A percentile compares a stretch with the other conserved stretches of the same genome.
phyloP scores from a whole-genome alignment of 2,329 filamentous ascomycete species.

The Arthrobotrys conoides region DNA sequence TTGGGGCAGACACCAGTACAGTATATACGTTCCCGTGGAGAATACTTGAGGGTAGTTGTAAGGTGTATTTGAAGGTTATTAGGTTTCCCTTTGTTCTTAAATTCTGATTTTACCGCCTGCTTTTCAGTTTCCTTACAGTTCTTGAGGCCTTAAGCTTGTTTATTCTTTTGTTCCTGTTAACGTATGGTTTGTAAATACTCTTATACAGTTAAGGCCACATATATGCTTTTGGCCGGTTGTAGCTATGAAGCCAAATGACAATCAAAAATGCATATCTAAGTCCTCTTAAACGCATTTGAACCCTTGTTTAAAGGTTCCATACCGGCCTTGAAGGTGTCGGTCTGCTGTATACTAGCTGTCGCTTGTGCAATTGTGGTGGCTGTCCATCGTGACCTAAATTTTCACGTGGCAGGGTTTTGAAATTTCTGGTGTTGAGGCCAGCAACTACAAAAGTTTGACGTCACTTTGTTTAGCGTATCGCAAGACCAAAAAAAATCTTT shows the following conservation, averaged over 20 bases:
- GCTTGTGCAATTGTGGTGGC: constrained; percentile 28
- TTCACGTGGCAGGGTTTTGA: constrained; percentile 43
- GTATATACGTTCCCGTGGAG: not conserved
- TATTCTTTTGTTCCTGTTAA: not conserved
- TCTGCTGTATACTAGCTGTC: not conserved
- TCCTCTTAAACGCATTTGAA: not conserved
- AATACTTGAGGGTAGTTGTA: not conserved
- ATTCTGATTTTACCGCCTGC: not conserved
- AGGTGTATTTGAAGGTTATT: not conserved
- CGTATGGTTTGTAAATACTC: constrained; percentile 5
- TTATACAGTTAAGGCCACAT: constrained; percentile 16
- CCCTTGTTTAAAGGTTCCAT: too few relatives aligned
- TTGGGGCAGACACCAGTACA: not conserved
- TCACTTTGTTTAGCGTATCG: constrained; percentile 30
- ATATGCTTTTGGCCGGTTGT: constrained; percentile 15
- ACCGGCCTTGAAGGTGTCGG: not conserved
- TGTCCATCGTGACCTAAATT: constrained; percentile 26
- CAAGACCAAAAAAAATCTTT: constrained; percentile 13
- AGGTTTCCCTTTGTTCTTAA: not conserved
- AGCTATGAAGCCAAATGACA: constrained; percentile 18
- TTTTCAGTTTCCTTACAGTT: not conserved
- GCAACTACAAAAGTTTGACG: constrained; percentile 29
- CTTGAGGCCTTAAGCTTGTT: not conserved
- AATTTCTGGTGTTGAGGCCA: constrained; percentile 22
- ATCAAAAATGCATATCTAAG: not conserved